Base-by-base conservation (phyloP, 2,329 filamentous ascomycete species). In the Tricladium varicosporioides region DNA sequence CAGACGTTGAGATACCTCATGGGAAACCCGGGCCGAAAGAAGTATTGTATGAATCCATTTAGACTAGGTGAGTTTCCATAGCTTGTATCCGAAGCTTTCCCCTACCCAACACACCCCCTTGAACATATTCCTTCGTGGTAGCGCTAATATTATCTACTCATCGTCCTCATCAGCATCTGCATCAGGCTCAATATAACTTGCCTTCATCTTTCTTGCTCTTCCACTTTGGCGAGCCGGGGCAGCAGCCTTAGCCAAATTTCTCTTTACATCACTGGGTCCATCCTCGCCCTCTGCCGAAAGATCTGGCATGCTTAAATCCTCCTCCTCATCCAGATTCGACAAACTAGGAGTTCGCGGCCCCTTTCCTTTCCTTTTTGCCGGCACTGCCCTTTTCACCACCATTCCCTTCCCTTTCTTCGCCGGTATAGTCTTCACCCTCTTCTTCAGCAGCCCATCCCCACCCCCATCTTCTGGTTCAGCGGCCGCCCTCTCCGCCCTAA, bases 341-440 rank as follows among this genome's bases (percentile, higher is more conserved):
- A 72, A 64, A 54, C 72, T 74, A 15, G 76, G 76, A 32, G 75
- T 78, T 48, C 72, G 71, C n/a, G 71, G 74, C 27, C 64, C 65
- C 57, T 73, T 75, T 44, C 42, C 56, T 10, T 50, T 31, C 48
- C 61, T 66, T 47, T 60, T n/a, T n/a, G n/a, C n/a, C n/a, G n/a
- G n/a, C n/a, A n/a, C n/a, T n/a, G n/a, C n/a, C n/a, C n/a, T n/a
- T n/a, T n/a, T n/a, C n/a, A n/a, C n/a, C 22, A 27, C 22, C 22
- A 27, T 27, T 27, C 22, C 22, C 22, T n/a, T n/a, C n/a, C 22
- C n/a, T 19, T 55, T 45, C 46, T 51, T 49, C 2, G 8, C 13
- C 11, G 50, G 8, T 4, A 33, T 44, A 27, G n/a, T 27, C 18
- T 57, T 54, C 3, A 27, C 22, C 46, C 50, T 22, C 16, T n/a